Percentiles rank a stretch among this genome's conserved stretches.
phyloP scores from a whole-genome alignment of 1,139 yeast genomes.

The Diutina scorzettiae region DNA sequence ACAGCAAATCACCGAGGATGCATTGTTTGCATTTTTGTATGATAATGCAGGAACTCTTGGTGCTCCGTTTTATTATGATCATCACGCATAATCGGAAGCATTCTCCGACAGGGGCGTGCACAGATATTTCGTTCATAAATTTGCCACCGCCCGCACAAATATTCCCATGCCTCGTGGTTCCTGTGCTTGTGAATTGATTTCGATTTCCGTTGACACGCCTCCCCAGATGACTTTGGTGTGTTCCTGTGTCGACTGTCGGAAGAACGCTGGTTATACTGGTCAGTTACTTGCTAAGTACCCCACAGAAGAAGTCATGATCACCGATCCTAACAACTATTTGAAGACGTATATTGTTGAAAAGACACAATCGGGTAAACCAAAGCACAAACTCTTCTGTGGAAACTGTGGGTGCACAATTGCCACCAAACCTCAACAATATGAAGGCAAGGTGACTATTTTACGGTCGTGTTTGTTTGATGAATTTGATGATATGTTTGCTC shows the following conservation, averaged over 20 bases:
- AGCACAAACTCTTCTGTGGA: background rate
- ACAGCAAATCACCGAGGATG: background rate
- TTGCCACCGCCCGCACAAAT: background rate
- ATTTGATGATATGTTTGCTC: background rate
- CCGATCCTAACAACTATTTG: background rate
- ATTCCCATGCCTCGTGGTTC: background rate
- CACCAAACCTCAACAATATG: background rate
- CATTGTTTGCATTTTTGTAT: background rate
- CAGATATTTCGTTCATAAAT: background rate
- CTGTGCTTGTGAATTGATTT: background rate
- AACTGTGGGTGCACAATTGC: slow-evolving; percentile 6
- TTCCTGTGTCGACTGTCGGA: slow-evolving; percentile 3
- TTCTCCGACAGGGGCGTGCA: background rate
- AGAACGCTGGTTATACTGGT: background rate
- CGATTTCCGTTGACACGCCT: background rate
- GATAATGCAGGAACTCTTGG: slow-evolving; percentile 1
- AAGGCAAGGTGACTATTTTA: slow-evolving; percentile 1
- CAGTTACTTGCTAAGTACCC: background rate
- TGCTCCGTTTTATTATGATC: background rate
- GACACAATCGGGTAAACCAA: slow-evolving; percentile 1
- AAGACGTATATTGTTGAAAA: background rate
- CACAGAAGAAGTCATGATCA: background rate
- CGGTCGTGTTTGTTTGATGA: slow-evolving; percentile 1
- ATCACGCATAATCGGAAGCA: background rate
- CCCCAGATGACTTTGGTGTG: background rate